Conservation (phyloP, 2,329 filamentous ascomycete species). For the Hirsutella minnesotensis region DNA sequence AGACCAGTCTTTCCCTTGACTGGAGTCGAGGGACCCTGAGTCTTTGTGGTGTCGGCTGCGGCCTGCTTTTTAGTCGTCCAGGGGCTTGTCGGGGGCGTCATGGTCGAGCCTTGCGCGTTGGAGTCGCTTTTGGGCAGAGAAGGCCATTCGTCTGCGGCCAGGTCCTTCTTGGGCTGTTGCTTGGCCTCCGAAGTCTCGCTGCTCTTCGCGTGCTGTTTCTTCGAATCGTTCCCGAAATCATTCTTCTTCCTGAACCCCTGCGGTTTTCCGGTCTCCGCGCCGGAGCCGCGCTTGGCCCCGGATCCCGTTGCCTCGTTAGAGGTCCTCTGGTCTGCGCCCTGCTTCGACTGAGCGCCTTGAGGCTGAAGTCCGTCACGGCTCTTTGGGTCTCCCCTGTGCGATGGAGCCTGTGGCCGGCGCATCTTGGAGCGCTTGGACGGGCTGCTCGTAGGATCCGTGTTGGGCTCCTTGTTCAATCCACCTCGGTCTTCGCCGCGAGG, state of each 20-base stretch:
- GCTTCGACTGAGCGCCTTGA: too few relatives aligned
- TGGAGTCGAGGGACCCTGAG: not conserved
- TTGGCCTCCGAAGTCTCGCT: not conserved
- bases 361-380: too few relatives aligned
- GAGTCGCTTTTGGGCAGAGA: not conserved
- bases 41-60: not conserved
- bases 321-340: too few relatives aligned
- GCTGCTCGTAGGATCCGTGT: not conserved
- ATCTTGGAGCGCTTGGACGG: not conserved
- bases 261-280: too few relatives aligned
- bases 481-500: not conserved
- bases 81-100: not conserved
- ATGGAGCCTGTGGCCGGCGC: too few relatives aligned
- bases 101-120: not conserved
- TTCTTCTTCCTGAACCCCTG: too few relatives aligned
- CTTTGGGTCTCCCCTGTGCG: too few relatives aligned
- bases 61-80: not conserved
- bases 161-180: not conserved
- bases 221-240: not conserved
- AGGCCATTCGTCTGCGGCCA: not conserved
- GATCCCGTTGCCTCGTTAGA: too few relatives aligned
- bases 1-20: not conserved
- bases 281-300: too few relatives aligned
- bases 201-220: not conserved
- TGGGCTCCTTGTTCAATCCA: not conserved